These are phyloP conservation scores for Gnomoniopsis smithogilvyi DNA, from an alignment of 2,329 filamentous ascomycete genomes.

Conservation along the genomic window DNA sequence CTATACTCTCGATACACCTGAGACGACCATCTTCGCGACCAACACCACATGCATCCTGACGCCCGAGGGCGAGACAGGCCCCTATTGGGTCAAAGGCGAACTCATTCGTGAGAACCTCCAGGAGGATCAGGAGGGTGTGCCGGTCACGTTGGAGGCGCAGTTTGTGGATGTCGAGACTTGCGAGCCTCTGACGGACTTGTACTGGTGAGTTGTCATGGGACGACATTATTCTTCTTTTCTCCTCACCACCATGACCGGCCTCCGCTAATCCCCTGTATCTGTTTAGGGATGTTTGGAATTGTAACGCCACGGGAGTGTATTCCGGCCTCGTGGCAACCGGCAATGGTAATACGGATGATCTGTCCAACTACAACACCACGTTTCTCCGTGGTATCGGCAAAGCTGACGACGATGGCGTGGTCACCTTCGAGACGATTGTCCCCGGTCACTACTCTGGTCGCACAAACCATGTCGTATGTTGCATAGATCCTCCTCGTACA, in stretches of 20 bases:
- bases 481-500: no score
- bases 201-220: conserved; percentile 17
- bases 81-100: conserved; percentile 32
- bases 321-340: conserved; percentile 30
- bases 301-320: conserved; percentile 39
- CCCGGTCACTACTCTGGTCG: background rate
- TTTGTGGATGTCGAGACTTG: conserved; percentile 38
- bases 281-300: conserved; percentile 16
- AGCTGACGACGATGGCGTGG: conserved; percentile 37
- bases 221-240: no score
- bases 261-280: background rate
- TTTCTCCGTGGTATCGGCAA: conserved; percentile 42
- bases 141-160: conserved; percentile 37
- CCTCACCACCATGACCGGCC: no score
- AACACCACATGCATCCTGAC: conserved; percentile 23
- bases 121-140: conserved; percentile 35
- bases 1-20: background rate
- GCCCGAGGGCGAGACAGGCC: conserved; percentile 30
- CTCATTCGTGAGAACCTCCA: conserved; percentile 32
- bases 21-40: background rate
- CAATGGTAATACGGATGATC: conserved; percentile 22
- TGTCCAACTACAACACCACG: conserved; percentile 35
- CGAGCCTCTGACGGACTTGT: conserved; percentile 32
- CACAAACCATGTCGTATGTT: background rate
- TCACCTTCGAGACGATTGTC: conserved; percentile 27